Conservation (phyloP, 1,284 basidiomycete species). For the Chalciporus sp. region DNA sequence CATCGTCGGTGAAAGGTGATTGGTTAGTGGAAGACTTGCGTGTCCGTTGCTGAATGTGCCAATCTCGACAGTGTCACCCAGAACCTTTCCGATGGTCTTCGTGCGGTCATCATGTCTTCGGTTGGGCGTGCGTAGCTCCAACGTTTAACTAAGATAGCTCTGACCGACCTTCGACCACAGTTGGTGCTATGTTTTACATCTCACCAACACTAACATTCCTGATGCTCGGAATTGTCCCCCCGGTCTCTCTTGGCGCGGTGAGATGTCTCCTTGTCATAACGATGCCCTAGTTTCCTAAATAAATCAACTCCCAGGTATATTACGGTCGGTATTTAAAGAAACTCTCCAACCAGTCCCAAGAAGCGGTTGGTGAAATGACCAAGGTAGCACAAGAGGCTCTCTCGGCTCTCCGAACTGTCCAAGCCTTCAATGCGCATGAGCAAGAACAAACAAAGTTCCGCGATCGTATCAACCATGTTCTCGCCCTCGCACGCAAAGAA, state of each 20-base stretch:
- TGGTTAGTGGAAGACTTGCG: slow-evolving; percentile 7
- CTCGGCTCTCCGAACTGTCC: slow-evolving; percentile 91
- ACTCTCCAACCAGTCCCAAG: slow-evolving; percentile 90
- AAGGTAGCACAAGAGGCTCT: slow-evolving; percentile 91
- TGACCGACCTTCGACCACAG: slow-evolving; percentile 40
- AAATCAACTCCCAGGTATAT: slow-evolving; percentile 61
- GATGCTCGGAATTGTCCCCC: slow-evolving; percentile 95
- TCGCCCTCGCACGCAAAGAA: slow-evolving; percentile 83
- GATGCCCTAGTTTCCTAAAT: neutral
- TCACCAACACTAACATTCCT: slow-evolving; percentile 88
- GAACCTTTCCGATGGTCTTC: slow-evolving; percentile 89
- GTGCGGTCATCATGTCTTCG: slow-evolving; percentile 85
- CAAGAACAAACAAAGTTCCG: slow-evolving; percentile 77
- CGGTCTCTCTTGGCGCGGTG: slow-evolving; percentile 92
- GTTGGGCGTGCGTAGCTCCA: slow-evolving; percentile 71
- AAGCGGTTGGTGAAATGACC: slow-evolving; percentile 93
- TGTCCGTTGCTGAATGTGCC: slow-evolving; percentile 4
- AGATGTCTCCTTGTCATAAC: slow-evolving; percentile 29
- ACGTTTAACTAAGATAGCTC: neutral
- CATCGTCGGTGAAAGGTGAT: slow-evolving; percentile 91
- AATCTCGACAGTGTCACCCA: slow-evolving; percentile 70
- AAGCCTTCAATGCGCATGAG: slow-evolving; percentile 82
- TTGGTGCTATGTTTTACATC: slow-evolving; percentile 96
- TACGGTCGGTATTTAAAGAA: slow-evolving; percentile 95
- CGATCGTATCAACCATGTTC: slow-evolving; percentile 68